phyloP scores from a whole-genome alignment of 768 basidiomycete genomes.

The Hygrophoropsis aurantiaca region DNA sequence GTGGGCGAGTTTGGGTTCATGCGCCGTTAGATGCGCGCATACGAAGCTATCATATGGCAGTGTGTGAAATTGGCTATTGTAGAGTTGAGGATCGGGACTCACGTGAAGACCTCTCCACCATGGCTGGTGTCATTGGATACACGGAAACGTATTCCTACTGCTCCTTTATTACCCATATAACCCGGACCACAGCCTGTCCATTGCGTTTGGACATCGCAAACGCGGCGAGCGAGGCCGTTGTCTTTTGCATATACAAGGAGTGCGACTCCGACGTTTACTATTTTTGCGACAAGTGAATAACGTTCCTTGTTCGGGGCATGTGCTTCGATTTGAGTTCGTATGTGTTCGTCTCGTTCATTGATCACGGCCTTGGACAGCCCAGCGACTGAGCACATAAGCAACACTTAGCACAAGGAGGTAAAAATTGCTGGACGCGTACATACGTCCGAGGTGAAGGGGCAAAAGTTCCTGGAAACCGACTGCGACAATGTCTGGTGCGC shows the following conservation, averaged over 20 bases:
- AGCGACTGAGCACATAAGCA: constrained; percentile 51
- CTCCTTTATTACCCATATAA: constrained; percentile 94
- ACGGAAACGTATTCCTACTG: constrained; percentile 84
- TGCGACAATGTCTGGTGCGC: constrained; percentile 83
- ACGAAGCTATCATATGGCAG: constrained; percentile 64
- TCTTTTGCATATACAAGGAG: constrained; percentile 85
- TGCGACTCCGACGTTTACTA: constrained; percentile 85
- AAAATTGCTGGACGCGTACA: constrained; percentile 30
- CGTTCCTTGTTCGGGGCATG: constrained; percentile 70
- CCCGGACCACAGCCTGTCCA: constrained; percentile 74
- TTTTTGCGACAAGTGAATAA: constrained; percentile 76
- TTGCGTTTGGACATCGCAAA: constrained; percentile 66
- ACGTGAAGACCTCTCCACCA: constrained; percentile 83
- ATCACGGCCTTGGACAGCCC: constrained; percentile 75
- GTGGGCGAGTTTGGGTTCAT: constrained; percentile 58
- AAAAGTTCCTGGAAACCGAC: constrained; percentile 94
- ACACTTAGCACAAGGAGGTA: constrained; percentile 6
- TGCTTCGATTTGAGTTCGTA: constrained; percentile 70
- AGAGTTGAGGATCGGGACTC: constrained; percentile 32
- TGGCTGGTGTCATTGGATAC: constrained; percentile 54
- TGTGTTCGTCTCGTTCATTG: constrained; percentile 65
- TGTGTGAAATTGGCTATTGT: not conserved
- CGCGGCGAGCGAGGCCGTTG: constrained; percentile 55
- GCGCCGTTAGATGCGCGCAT: constrained; percentile 87
- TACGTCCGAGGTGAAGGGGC: constrained; percentile 84